Percentiles rank a stretch among this genome's conserved stretches.
Evolutionary conservation across 2,329 filamentous ascomycete genomes (phyloP).

Genomic region (Neofusicoccum ribis): DNA sequence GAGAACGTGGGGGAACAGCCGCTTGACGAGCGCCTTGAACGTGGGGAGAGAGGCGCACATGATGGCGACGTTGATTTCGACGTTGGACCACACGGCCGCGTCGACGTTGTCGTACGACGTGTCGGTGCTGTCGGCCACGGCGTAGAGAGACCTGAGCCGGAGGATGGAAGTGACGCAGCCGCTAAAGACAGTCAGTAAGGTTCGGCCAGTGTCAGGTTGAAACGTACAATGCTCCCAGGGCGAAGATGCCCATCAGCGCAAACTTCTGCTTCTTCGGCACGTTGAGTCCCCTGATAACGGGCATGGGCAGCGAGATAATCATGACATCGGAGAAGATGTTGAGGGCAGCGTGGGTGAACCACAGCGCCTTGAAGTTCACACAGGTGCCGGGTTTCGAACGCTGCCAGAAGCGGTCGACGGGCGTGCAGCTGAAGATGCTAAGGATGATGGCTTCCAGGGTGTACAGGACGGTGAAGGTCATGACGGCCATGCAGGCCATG

Average conservation of each 20-base stretch:
- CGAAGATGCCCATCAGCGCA: slow-evolving; percentile 36
- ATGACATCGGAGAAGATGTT: slow-evolving; percentile 37
- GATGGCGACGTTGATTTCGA: slow-evolving; percentile 35
- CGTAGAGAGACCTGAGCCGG: slow-evolving; percentile 31
- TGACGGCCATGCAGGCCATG: slow-evolving; percentile 26
- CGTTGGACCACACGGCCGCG: slow-evolving; percentile 31
- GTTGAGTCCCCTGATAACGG: slow-evolving; percentile 31
- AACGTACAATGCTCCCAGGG: slow-evolving; percentile 32
- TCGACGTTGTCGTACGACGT: slow-evolving; percentile 35
- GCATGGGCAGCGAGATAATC: slow-evolving; percentile 35
- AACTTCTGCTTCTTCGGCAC: slow-evolving; percentile 31
- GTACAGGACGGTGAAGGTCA: slow-evolving; percentile 30
- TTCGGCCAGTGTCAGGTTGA: not conserved
- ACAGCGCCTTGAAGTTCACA: slow-evolving; percentile 28
- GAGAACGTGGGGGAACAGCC: slow-evolving; percentile 6
- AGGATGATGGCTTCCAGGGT: slow-evolving; percentile 30
- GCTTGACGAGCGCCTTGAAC: slow-evolving; percentile 30
- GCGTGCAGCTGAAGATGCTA: slow-evolving; percentile 30
- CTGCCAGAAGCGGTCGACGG: slow-evolving; percentile 32
- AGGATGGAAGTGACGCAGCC: slow-evolving; percentile 35
- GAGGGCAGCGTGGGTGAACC: slow-evolving; percentile 34
- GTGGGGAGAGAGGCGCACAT: slow-evolving; percentile 33
- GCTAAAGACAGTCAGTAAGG: slow-evolving; percentile 20
- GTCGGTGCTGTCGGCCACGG: slow-evolving; percentile 32
- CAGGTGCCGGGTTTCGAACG: slow-evolving; percentile 19